A percentile compares a stretch with the other conserved stretches of the same genome.
These are phyloP conservation scores for Polytrichum commune DNA, from an alignment of 225 moss, liverwort and hornwort species.

Conservation along the genomic window DNA sequence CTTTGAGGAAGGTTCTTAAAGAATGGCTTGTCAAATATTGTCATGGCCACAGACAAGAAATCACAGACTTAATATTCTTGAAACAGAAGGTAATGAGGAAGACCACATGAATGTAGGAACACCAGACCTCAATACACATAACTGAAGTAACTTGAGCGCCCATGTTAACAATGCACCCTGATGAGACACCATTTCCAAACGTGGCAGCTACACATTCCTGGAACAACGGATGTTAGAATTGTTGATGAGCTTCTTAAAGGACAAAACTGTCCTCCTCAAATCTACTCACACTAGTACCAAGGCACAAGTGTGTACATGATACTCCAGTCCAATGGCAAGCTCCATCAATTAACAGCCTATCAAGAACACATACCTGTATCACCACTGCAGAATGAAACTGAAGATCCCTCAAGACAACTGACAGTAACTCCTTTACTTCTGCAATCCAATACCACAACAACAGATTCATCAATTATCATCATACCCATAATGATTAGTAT, in stretches of 20 bases:
- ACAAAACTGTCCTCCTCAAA: too few species aligned
- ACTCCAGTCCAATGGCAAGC: too few species aligned
- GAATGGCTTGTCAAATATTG: too few species aligned
- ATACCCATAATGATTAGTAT: too few species aligned
- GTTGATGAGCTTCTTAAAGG: too few species aligned
- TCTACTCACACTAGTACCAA: too few species aligned
- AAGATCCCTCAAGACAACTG: conserved; percentile 82
- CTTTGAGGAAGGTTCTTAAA: too few species aligned
- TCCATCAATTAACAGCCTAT: too few species aligned
- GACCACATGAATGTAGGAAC: neutral
- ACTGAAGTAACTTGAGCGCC: conserved; percentile 93
- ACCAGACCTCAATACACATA: conserved; percentile 85
- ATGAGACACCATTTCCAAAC: conserved; percentile 94
- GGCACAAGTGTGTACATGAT: too few species aligned
- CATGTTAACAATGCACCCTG: conserved; percentile 97
- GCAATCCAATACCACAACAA: conserved; percentile 13
- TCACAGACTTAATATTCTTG: too few species aligned
- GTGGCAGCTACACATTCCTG: conserved; percentile 95
- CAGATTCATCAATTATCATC: too few species aligned
- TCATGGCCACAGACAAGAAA: too few species aligned
- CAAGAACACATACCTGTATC: conserved; percentile 57
- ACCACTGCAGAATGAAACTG: conserved; percentile 92
- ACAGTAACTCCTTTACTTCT: conserved; percentile 93
- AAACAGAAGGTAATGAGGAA: neutral
- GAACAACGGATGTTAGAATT: conserved; percentile 2